Evolutionary conservation across 2,329 filamentous ascomycete genomes (phyloP), one percentile per base, ranked within the genome.

Genomic region (Ophiostoma quercus): DNA sequence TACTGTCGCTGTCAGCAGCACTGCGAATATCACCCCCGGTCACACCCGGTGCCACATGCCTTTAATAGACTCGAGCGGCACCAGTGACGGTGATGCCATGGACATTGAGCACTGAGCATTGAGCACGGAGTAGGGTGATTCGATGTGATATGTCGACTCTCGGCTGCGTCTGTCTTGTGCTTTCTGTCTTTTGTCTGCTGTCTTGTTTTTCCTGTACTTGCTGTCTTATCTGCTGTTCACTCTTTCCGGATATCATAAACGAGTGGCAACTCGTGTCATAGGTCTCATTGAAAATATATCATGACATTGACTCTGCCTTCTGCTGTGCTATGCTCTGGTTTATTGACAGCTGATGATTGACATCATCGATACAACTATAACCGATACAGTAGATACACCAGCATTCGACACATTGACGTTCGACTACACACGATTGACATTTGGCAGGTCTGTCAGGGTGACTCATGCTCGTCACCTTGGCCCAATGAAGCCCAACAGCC

Each of bases 81-180:
- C 67, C 3, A 57, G 69, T 47, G 67, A 68, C 25, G 67, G 69
- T 6, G 67, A 70, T 29, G 67, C 67, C 16, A 70, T 68, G 67
- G 69, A 68, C 12, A 22, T 70, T 3, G 69, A 68, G 32, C 29
- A 60, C 2, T 68, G 37, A 37, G 34, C 25, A 29, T 65, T 8
- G 67, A 68, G 67, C 41, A 60, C 4, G 57, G 29, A 29, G 43
- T 32, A 6, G 22, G 22, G 57, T 32, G 9, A 12, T 32, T 34
- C 2, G 11, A 11, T 57, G n/a, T 57, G 43, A 47, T 47, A 8
- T 57, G 11, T 25, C 51, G 51, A 11, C 19, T 37, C n/a, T 16
- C 22, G n/a, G 22, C 22, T 29, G 39, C 12, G 22, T 47, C n/a
- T 32, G 34, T 34, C 34, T 34, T 34, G 34, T 34, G 6, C 51